These are phyloP conservation scores for Populus ilicifolia DNA, from an alignment of 345 rosid genomes.

Conservation along the genomic window DNA sequence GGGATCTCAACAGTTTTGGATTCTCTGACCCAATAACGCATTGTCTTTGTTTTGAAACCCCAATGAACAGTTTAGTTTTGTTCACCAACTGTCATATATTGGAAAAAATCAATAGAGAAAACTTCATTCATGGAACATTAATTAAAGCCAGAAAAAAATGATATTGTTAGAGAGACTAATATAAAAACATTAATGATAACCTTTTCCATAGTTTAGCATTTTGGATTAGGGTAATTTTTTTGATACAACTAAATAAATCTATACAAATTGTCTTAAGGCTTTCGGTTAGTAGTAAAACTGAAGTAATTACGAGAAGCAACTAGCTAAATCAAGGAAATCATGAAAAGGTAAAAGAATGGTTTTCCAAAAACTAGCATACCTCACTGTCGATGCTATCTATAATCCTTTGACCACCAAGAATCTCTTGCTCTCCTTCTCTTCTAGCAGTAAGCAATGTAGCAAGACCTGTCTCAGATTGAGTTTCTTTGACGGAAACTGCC, in stretches of 20 bases:
- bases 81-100: constrained; percentile 44
- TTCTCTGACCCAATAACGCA: constrained; percentile 50
- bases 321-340: no score
- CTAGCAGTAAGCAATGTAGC: constrained; percentile 63
- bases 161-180: no score
- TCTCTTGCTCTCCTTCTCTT: constrained; percentile 53
- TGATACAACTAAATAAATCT: no score
- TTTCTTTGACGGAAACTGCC: constrained; percentile 49
- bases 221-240: no score
- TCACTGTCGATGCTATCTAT: constrained; percentile 41
- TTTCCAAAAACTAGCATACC: constrained; percentile 34
- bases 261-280: no score
- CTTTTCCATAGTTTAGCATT: no score
- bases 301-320: no score
- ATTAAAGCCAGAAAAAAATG: no score
- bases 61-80: constrained; percentile 41
- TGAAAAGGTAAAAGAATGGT: neutral
- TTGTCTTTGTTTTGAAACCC: constrained; percentile 56
- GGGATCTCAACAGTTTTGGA: constrained; percentile 39
- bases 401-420: constrained; percentile 65
- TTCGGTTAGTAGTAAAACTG: no score
- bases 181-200: no score
- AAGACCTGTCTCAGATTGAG: neutral
- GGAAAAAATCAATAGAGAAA: no score
- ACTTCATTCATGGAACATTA: no score